Evolutionary conservation across 1,139 yeast species (phyloP).

Genomic region (Blastobotrys petasosporus): DNA sequence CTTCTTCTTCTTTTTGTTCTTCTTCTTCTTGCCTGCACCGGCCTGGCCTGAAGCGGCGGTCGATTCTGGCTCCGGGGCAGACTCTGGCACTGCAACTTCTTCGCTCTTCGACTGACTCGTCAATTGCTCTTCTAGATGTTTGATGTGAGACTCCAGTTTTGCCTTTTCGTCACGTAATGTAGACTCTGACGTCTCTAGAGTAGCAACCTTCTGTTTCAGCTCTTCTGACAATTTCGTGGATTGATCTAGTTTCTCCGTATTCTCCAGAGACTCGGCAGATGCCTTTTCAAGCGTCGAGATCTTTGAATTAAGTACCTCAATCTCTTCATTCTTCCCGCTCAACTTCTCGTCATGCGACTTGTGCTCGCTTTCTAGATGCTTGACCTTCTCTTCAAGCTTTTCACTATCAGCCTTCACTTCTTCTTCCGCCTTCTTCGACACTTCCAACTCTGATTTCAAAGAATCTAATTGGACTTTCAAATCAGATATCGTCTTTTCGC

Average conservation of each 20-base stretch:
- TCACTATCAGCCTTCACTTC: slow-evolving; percentile 8
- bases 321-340: slow-evolving; percentile 11
- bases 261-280: slow-evolving; percentile 21
- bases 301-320: slow-evolving; percentile 15
- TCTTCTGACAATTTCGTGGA: slow-evolving; percentile 8
- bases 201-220: slow-evolving; percentile 5
- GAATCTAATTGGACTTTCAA: slow-evolving; percentile 20
- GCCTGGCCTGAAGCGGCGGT: slow-evolving; percentile 14
- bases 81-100: neutral
- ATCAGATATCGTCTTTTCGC: slow-evolving; percentile 8
- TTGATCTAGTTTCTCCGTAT: slow-evolving; percentile 7
- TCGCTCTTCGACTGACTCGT: neutral
- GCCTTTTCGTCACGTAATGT: no score
- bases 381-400: slow-evolving; percentile 8
- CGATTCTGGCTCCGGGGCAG: neutral
- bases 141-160: no score
- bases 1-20: slow-evolving; percentile 23
- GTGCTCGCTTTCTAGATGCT: slow-evolving; percentile 14
- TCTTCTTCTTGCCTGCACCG: slow-evolving; percentile 24
- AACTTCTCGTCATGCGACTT: slow-evolving; percentile 13
- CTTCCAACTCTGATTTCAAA: slow-evolving; percentile 3
- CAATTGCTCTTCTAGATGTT: no score
- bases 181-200: neutral
- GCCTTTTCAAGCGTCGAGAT: slow-evolving; percentile 30
- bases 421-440: neutral